Conservation (phyloP, 164 flowering plant genomes). For the Nymphaea colorata region DNA sequence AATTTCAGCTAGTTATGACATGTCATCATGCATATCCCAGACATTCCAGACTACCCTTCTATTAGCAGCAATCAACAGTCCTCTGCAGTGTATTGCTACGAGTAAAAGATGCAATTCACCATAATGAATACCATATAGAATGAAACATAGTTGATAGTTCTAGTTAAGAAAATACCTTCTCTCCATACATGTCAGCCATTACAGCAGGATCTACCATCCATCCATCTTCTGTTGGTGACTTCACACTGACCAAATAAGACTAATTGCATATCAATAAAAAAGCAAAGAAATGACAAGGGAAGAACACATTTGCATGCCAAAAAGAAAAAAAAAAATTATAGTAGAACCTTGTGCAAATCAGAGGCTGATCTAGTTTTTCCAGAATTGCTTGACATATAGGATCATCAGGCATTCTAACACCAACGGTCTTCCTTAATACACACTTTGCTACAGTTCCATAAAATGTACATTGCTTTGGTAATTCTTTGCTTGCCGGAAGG, state of each 20-base stretch:
- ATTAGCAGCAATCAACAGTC: too few species aligned
- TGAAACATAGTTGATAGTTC: too few species aligned
- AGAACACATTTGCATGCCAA: neutral
- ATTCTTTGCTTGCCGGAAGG: conserved; percentile 78
- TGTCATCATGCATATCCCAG: too few species aligned
- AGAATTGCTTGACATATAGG: conserved; percentile 72
- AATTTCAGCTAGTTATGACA: too few species aligned
- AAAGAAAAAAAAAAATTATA: neutral
- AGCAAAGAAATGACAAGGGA: neutral
- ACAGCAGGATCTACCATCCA: conserved; percentile 84
- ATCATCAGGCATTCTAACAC: conserved; percentile 83
- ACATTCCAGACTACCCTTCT: too few species aligned
- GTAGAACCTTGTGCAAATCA: conserved; percentile 74
- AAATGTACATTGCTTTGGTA: conserved; percentile 70
- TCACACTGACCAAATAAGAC: conserved; percentile 36
- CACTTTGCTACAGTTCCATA: conserved; percentile 59
- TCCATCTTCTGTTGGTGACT: conserved; percentile 50
- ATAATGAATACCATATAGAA: too few species aligned
- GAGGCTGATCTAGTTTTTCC: conserved; percentile 59
- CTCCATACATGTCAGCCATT: conserved; percentile 76
- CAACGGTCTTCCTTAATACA: conserved; percentile 62
- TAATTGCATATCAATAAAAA: neutral
- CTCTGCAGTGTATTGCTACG: too few species aligned
- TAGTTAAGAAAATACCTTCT: conserved; percentile 35
- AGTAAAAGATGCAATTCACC: too few species aligned